Percentiles rank a stretch among this genome's conserved stretches.
These are phyloP conservation scores for Strombidium stylifer DNA, from an alignment of 73 alveolate species.

Conservation along the genomic window DNA sequence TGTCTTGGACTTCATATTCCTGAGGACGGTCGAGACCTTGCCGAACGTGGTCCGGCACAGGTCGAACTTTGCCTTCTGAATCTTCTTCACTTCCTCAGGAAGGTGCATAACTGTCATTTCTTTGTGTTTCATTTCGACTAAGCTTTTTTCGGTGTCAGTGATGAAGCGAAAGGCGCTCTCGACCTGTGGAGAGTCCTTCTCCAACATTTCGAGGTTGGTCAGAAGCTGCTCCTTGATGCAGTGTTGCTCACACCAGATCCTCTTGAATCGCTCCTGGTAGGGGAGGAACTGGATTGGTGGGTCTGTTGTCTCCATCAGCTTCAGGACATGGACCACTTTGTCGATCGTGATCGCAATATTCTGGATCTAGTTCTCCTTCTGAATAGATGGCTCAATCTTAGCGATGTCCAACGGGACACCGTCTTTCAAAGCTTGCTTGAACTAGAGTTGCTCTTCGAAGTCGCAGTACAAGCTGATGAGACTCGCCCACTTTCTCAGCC, in stretches of 20 bases:
- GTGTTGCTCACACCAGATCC: slow-evolving; percentile 61
- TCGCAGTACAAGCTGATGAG: slow-evolving; percentile 80
- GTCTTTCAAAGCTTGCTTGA: slow-evolving; percentile 54
- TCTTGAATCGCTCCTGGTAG: slow-evolving; percentile 65
- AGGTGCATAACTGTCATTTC: no score
- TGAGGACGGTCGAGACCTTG: slow-evolving; percentile 7
- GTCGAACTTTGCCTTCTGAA: neutral
- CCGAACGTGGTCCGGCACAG: slow-evolving; percentile 4
- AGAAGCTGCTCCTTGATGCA: slow-evolving; percentile 61
- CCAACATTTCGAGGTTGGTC: slow-evolving; percentile 6
- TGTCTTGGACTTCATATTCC: slow-evolving; percentile 10
- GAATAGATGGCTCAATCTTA: slow-evolving; percentile 64
- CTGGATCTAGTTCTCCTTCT: slow-evolving; percentile 73
- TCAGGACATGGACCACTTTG: slow-evolving; percentile 78
- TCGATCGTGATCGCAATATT: slow-evolving; percentile 79
- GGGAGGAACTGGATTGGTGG: slow-evolving; percentile 82
- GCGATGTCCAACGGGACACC: slow-evolving; percentile 63
- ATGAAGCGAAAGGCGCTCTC: no score
- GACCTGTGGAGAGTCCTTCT: no score
- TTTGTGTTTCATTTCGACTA: no score
- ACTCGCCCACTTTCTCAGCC: slow-evolving; percentile 97
- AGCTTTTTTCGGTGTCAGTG: no score
- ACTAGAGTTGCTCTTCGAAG: slow-evolving; percentile 75
- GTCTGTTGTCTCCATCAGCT: slow-evolving; percentile 55
- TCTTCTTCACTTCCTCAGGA: neutral